Evolutionary conservation across 768 basidiomycete genomes (phyloP).

Genomic region (Gyrodon lividus): DNA sequence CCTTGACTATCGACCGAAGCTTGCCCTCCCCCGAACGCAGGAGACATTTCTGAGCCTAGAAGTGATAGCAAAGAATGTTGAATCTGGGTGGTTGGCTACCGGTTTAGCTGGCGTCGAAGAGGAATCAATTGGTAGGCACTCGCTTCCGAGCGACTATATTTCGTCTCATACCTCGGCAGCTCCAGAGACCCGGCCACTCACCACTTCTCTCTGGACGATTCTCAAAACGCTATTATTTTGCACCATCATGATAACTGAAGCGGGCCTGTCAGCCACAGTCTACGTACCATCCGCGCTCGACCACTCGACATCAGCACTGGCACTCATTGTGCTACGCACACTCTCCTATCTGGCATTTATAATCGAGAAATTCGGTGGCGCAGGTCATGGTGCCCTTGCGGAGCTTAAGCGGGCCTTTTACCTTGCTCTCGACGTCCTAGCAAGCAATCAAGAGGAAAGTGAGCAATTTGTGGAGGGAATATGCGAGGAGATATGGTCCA

Average conservation of each 20-base stretch:
- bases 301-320: conserved; percentile 46
- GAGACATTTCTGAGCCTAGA: conserved; percentile 29
- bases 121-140: conserved; percentile 32
- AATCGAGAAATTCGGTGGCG: conserved; percentile 76
- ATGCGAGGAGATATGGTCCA: conserved; percentile 30
- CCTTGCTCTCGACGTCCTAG: conserved; percentile 71
- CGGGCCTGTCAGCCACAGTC: conserved; percentile 52
- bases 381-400: conserved; percentile 52
- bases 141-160: conserved; percentile 20
- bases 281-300: conserved; percentile 46
- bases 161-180: conserved; percentile 31
- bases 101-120: conserved; percentile 28
- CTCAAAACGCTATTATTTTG: conserved; percentile 79
- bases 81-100: conserved; percentile 48
- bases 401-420: conserved; percentile 78
- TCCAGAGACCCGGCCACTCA: conserved; percentile 42
- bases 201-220: conserved; percentile 58
- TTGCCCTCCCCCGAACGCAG: conserved; percentile 26
- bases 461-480: conserved; percentile 40
- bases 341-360: conserved; percentile 74
- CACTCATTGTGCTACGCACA: conserved; percentile 51
- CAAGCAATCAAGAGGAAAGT: conserved; percentile 37
- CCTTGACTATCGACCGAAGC: conserved; percentile 34
- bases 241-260: conserved; percentile 65
- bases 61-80: conserved; percentile 42